Base-by-base conservation (phyloP, 371 early-diverging fungal genomes). In the Sporodiniella umbellata region DNA sequence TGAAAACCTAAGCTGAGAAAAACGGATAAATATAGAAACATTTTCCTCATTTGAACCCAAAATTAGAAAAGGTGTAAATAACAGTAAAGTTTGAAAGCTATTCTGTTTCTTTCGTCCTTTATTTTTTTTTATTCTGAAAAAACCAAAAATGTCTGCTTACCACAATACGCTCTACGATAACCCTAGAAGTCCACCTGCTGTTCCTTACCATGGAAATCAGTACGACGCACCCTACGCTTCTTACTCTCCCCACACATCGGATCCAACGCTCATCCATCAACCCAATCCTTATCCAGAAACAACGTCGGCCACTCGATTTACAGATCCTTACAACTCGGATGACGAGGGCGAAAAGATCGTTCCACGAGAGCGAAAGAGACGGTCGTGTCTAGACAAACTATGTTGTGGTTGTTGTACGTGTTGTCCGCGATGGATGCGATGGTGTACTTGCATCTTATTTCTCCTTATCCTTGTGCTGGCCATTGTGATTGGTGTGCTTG, bases 381-480 rank as follows among this genome's bases (percentile, higher is more conserved):
- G 73, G n/a, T 65, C 77, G 8, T 76, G 77, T 31, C 45, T 62
- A 17, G 77, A 70, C 24, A 67, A 57, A 17, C 11, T 70, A 8
- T 76, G 77, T 25, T 76, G 77, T 53, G 77, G 69, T 10, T 76
- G 77, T 39, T 76, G 73, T 47, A 68, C 71, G 4, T 76, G 77
- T 28, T 72, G 68, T 47, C 77, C 77, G 4, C 68, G 62, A 35
- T 76, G 77, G 77, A 22, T 58, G 22, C 66, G 77, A 19, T 72
- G 65, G 64, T 59, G 68, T 22, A 63, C 58, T 45, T 76, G 77
- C 38, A 54, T 63, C 14, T 31, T 72, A 24, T 46, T 76, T 11
- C 53, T 76, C 8, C 49, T 75, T 19, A 61, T 75, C 43, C 30
- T 67, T 26, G 62, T 55, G 19, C 43, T 75, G 35, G 72, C 40